Evolutionary conservation across 75 land plant species (phyloP).

Genomic region (Isoetes taiwanensis): DNA sequence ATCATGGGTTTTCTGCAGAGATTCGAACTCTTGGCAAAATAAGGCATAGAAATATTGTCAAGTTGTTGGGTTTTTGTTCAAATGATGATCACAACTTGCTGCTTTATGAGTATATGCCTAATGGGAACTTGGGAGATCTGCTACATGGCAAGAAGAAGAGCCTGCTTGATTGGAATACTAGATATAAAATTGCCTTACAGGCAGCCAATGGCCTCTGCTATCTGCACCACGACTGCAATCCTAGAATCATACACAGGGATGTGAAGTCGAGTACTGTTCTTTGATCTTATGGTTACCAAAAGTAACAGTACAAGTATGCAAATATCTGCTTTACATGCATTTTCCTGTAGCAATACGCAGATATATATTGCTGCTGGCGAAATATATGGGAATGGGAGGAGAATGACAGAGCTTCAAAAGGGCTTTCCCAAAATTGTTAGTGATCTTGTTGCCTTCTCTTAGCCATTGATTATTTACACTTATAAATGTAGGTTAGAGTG

Average conservation of each 20-base stretch:
- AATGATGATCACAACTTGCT: conserved; percentile 53
- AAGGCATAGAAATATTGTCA: conserved; percentile 59
- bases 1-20: conserved; percentile 42
- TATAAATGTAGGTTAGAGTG: too few relatives aligned
- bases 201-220: conserved; percentile 24
- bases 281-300: too few relatives aligned
- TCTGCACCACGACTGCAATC: conserved; percentile 24
- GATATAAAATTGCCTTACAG: conserved; percentile 29
- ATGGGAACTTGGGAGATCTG: conserved; percentile 54
- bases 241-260: conserved; percentile 21
- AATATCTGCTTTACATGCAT: too few relatives aligned
- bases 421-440: conserved; percentile 69
- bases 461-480: too few relatives aligned
- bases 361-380: conserved; percentile 91
- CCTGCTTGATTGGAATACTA: conserved; percentile 36
- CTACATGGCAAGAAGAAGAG: conserved; percentile 46
- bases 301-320: too few relatives aligned
- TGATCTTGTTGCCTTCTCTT: too few relatives aligned
- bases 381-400: conserved; percentile 58
- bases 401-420: conserved; percentile 40
- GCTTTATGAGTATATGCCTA: conserved; percentile 58
- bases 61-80: conserved; percentile 51
- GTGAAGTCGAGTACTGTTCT: conserved; percentile 26
- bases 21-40: conserved; percentile 46
- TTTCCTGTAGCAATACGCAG: conserved; percentile 39